Evolutionary conservation across 2,329 filamentous ascomycete genomes (phyloP), one percentile per base, ranked within the genome.

Genomic region (Phoma sp.): DNA sequence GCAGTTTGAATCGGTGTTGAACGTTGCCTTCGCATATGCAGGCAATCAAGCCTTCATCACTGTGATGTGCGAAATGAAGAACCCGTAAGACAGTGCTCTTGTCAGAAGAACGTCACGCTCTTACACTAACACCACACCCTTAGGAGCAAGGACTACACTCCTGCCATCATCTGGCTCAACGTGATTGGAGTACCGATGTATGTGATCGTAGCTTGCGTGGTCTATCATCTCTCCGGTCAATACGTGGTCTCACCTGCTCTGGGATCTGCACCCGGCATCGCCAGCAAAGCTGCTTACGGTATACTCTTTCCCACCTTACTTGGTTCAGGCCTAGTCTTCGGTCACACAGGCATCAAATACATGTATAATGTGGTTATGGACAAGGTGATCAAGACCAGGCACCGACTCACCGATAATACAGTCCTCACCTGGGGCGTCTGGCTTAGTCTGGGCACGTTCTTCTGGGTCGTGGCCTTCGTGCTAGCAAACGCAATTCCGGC

Each of bases 321-420:
- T 37, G 84, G 89, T 43, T 85, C 86, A 0, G 87, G 86, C 49
- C 85, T 89, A 6, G 87, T 90, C 59, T 86, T 88, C 65, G 86
- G 82, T n/a, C 83, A 87, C 59, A 83, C 89, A 2, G 84, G 85
- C 4, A 79, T 79, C 39, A 87, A 86, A 65, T 86, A 86, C 64
- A 77, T 88, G 56, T 89, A 86, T 62, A 75, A 83, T 8, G 83
- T 86, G 32, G 69, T 86, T 5, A 87, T 87, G 73, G 44, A 53
- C 44, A 53, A 48, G 24, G 11, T 52, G 1, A 52, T 52, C 41
- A 52, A 46, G 29, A 46, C 41, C 9, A 39, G 36, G n/a, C 22
- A 46, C 27, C 18, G 42, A 4, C 24, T 52, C 11, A 52, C 48
- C 4, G 48, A 52, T 13, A 82, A 66, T 14, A 55, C 52, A 3